phyloP scores from a whole-genome alignment of 2,329 filamentous ascomycete genomes.

The Trichoderma afroharzianum region DNA sequence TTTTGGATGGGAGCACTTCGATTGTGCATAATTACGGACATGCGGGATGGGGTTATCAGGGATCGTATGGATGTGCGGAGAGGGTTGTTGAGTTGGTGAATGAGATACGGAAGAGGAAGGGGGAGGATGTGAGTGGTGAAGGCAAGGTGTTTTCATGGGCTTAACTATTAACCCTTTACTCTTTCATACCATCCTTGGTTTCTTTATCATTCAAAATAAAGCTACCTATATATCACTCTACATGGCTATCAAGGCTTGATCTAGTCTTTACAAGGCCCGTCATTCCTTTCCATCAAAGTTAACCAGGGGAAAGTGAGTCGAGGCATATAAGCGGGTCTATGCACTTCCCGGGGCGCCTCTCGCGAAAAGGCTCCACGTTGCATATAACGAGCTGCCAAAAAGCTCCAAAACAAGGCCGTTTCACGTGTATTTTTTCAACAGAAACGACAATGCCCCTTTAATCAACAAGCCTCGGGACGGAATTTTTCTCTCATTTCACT shows the following conservation, averaged over 20 bases:
- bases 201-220: neutral
- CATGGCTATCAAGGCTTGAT: neutral
- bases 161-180: neutral
- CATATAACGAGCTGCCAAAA: neutral
- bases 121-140: conserved; percentile 21
- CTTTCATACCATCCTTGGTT: neutral
- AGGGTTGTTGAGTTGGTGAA: conserved; percentile 63
- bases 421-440: neutral
- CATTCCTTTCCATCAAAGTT: neutral
- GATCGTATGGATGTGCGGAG: conserved; percentile 67
- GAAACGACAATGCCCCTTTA: neutral
- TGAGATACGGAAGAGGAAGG: conserved; percentile 45
- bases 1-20: conserved; percentile 49
- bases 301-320: neutral
- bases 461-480: neutral
- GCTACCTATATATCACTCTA: neutral
- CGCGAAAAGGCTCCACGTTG: conserved; percentile 5
- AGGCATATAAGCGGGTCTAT: conserved; percentile 2
- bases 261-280: neutral
- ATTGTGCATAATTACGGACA: conserved; percentile 83
- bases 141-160: neutral
- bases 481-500: neutral
- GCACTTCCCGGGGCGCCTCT: neutral
- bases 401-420: neutral
- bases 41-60: conserved; percentile 72